A percentile compares a stretch with the other conserved stretches of the same genome.
Evolutionary conservation across 2,329 filamentous ascomycete genomes (phyloP).

Genomic region (Aspergillus viridinutans): DNA sequence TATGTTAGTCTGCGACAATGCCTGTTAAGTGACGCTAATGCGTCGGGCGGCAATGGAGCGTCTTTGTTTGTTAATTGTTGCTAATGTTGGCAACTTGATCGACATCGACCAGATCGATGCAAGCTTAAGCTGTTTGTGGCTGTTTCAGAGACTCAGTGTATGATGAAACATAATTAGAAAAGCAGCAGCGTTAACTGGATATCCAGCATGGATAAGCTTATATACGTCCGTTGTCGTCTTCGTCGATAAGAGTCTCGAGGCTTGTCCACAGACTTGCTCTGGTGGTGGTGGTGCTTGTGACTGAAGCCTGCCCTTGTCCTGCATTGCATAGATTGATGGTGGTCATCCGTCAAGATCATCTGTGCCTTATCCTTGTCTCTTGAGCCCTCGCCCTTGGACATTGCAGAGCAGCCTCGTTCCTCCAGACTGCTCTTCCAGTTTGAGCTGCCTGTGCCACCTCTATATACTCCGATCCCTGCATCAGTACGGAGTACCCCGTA

Average conservation of each 20-base stretch:
- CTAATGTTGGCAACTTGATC: background rate
- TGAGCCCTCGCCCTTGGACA: background rate
- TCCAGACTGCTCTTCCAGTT: background rate
- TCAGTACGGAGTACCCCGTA: background rate
- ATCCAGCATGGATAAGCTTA: background rate
- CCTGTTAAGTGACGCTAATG: background rate
- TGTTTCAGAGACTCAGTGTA: background rate
- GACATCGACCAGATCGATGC: background rate
- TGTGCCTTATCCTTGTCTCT: background rate
- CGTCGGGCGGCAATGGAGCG: background rate
- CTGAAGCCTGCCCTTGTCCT: background rate
- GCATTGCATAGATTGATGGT: background rate
- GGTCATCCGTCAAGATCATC: background rate
- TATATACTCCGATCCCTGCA: background rate
- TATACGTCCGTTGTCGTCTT: background rate
- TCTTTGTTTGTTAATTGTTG: background rate
- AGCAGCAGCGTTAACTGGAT: background rate
- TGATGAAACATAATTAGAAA: background rate
- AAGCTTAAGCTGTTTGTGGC: background rate
- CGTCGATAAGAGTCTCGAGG: background rate
- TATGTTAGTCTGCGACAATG: background rate
- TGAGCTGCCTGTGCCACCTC: background rate
- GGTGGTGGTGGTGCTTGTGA: background rate
- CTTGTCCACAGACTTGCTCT: background rate
- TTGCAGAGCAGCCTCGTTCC: background rate